Percentiles rank a stretch among this genome's conserved stretches.
Conservation (phyloP, 306 rosid genomes). For the Aeschynomene evenia region DNA sequence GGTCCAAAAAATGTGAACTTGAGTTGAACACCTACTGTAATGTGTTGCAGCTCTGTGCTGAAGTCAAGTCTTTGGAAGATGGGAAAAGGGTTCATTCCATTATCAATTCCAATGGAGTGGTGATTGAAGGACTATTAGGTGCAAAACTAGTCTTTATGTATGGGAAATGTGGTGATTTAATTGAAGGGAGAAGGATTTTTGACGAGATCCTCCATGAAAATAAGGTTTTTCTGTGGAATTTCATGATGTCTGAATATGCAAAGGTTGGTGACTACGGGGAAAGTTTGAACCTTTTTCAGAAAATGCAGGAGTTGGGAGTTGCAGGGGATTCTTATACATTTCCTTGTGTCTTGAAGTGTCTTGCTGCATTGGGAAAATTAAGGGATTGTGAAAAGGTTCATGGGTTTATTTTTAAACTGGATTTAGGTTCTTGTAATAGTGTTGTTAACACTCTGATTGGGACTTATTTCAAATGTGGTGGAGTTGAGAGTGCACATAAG, state of each 20-base stretch:
- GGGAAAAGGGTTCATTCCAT: slow-evolving; percentile 62
- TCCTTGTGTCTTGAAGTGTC: slow-evolving; percentile 63
- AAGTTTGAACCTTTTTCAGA: slow-evolving; percentile 47
- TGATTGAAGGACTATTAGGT: slow-evolving; percentile 46
- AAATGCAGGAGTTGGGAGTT: slow-evolving; percentile 57
- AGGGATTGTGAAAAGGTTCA: slow-evolving; percentile 57
- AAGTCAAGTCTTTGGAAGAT: slow-evolving; percentile 48
- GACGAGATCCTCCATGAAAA: slow-evolving; percentile 44
- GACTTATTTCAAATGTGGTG: slow-evolving; percentile 52
- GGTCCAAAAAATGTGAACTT: slow-evolving; percentile 43
- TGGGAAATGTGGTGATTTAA: slow-evolving; percentile 58
- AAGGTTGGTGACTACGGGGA: slow-evolving; percentile 52
- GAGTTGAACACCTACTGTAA: slow-evolving; percentile 48
- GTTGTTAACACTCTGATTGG: slow-evolving; percentile 58
- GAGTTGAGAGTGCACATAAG: slow-evolving; percentile 58
- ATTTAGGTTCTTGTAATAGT: slow-evolving; percentile 42
- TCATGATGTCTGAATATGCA: slow-evolving; percentile 65
- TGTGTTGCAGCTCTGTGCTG: slow-evolving; percentile 80
- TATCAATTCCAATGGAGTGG: slow-evolving; percentile 37
- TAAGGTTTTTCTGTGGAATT: slow-evolving; percentile 70
- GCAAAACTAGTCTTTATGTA: slow-evolving; percentile 73
- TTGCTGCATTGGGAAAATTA: slow-evolving; percentile 46
- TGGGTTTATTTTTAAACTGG: slow-evolving; percentile 53
- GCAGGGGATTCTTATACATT: slow-evolving; percentile 57
- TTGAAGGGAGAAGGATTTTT: slow-evolving; percentile 56